phyloP scores from a whole-genome alignment of 2,329 filamentous ascomycete species.

The Scedosporium dehoogii region DNA sequence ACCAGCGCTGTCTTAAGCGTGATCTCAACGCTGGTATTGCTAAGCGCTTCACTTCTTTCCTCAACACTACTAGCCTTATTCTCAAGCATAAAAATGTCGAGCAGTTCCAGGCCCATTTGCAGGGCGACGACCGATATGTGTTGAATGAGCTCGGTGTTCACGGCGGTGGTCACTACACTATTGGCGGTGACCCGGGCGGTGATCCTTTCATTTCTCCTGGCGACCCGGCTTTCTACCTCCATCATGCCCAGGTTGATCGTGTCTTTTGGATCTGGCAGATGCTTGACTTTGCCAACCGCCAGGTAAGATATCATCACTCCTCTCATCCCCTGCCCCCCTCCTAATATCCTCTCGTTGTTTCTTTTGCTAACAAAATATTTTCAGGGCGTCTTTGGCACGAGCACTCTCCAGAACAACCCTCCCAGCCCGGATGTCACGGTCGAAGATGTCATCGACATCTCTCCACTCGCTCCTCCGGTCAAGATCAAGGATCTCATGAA shows the following conservation, averaged over 20 bases:
- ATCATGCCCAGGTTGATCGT: conserved; percentile 19
- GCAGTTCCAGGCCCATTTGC: conserved; percentile 25
- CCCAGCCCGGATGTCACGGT: conserved; percentile 3
- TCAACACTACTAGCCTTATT: conserved; percentile 15
- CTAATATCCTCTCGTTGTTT: no score
- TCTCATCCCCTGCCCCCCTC: conserved; percentile 11
- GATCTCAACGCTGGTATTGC: conserved; percentile 19
- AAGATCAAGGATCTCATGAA: conserved; percentile 27
- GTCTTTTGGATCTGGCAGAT: conserved; percentile 22
- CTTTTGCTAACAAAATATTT: conserved; percentile 20
- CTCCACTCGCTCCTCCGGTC: conserved; percentile 21
- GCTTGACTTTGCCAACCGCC: conserved; percentile 28
- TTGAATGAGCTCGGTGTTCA: conserved; percentile 23
- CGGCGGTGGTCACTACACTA: conserved; percentile 28
- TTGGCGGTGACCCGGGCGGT: conserved; percentile 22
- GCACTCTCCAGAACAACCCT: conserved; percentile 13
- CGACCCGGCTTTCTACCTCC: conserved; percentile 19
- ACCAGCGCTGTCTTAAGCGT: conserved; percentile 32
- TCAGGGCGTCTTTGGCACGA: conserved; percentile 17
- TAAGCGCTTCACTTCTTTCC: conserved; percentile 16
- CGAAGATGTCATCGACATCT: conserved; percentile 10
- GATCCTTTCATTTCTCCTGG: conserved; percentile 15
- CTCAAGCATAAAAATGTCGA: conserved; percentile 20
- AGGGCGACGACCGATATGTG: conserved; percentile 23
- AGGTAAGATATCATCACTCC: conserved; percentile 7